Conservation (phyloP, 176 grass and related monocot species). For the Rhynchospora breviuscula region DNA sequence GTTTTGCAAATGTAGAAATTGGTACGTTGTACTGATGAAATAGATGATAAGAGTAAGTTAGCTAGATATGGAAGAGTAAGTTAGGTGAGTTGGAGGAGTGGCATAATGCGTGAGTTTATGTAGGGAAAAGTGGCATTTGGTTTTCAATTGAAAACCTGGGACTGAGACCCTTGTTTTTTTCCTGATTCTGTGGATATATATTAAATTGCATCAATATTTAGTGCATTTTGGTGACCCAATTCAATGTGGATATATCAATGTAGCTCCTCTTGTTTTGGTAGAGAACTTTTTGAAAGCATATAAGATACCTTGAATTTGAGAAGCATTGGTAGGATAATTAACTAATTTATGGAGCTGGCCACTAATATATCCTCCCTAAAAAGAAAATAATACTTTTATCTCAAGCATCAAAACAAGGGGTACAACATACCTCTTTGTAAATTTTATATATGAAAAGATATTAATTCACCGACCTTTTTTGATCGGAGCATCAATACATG, state of each 20-base stretch:
- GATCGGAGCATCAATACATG: neutral
- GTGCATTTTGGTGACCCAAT: neutral
- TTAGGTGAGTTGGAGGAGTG: neutral
- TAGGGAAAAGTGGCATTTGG: constrained; percentile 14
- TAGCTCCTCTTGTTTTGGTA: neutral
- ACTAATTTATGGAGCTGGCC: neutral
- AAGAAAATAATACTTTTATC: neutral
- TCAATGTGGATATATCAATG: neutral
- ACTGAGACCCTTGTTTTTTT: constrained; percentile 10
- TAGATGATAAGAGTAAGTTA: neutral
- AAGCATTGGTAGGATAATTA: neutral
- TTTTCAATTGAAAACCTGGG: constrained; percentile 7
- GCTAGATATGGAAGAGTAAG: neutral
- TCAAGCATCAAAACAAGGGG: no score
- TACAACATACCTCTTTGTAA: no score
- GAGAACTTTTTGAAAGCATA: neutral
- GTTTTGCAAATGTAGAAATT: neutral
- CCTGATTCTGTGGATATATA: constrained; percentile 1
- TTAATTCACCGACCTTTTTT: neutral
- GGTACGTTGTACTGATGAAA: neutral
- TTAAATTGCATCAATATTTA: neutral
- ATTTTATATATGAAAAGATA: no score
- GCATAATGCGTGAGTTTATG: neutral
- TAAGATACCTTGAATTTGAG: neutral
- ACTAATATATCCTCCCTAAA: neutral